Evolutionary conservation across 2,329 filamentous ascomycete species (phyloP), one percentile per base, ranked within the genome.

Genomic region (Talaromyces sp.): DNA sequence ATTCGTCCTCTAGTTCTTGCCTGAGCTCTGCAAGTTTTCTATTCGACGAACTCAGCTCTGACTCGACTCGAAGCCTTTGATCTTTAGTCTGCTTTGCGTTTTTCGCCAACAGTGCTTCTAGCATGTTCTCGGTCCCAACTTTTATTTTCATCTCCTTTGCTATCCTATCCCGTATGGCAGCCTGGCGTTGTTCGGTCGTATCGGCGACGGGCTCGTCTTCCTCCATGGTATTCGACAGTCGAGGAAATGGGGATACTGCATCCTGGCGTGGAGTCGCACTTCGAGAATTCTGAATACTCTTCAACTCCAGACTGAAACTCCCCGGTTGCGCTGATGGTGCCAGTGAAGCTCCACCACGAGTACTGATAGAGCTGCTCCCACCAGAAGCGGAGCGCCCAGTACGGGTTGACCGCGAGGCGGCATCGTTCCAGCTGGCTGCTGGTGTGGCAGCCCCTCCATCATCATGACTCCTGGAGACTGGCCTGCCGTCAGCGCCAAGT

Each of bases 81-180:
- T 94, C 94, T 75, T 93, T 96, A 68, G 91, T 90, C 76, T 98
- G 94, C 79, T 98, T 99, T 54, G 92, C 90, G 77, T 96, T 97
- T 79, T 99, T 99, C 52, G 88, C 86, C 76, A 97, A 92, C 69
- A 99, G 81, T 13, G 95, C 95, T 81, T 99, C 95, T 45, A 99
- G 83, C 86, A 99, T 89, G 76, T 99, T 99, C 82, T 99, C 95
- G 65, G 94, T 97, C 22, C 95, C 95, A 72, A 94, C 91, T 78
- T 96, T 97, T 75, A 99, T 98, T 83, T 98, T 98, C 81, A 93
- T 89, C 80, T 99, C 96, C 73, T 96, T 94, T 70, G 93, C 94
- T 68, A 99, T 89, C 73, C 90, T 87, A 71, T 97, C 93, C 72
- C 90, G 89, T 68, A 97, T 84, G 60, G 87, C 83, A 24, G 88